Conservation (phyloP, 345 rosid genomes). For the Mercurialis annua region DNA sequence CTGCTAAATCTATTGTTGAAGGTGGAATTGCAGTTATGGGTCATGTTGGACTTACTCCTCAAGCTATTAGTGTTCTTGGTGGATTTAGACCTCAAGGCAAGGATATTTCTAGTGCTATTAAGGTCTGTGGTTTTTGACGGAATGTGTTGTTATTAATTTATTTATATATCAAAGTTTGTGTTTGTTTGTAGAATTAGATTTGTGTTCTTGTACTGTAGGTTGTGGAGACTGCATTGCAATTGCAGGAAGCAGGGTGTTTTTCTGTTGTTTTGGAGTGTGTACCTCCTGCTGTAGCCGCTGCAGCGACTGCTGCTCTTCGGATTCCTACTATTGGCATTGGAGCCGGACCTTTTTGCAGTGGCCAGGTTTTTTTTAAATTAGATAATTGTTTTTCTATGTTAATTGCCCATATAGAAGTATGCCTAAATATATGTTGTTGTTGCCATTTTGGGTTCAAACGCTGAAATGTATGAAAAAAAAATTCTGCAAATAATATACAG, state of each 20-base stretch:
- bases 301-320: slow-evolving; percentile 72
- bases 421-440: neutral
- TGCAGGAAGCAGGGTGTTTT: slow-evolving; percentile 93
- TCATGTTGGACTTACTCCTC: slow-evolving; percentile 94
- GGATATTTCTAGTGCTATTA: slow-evolving; percentile 69
- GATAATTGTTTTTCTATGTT: neutral
- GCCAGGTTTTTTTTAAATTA: slow-evolving; percentile 67
- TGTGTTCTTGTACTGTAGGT: slow-evolving; percentile 43
- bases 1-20: slow-evolving; percentile 84
- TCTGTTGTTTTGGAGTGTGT: slow-evolving; percentile 91
- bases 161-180: neutral
- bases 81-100: slow-evolving; percentile 95
- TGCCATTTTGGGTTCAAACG: neutral
- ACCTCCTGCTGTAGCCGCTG: slow-evolving; percentile 89
- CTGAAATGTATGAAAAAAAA: neutral
- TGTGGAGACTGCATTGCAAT: slow-evolving; percentile 88
- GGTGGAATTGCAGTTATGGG: slow-evolving; percentile 96
- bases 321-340: slow-evolving; percentile 98
- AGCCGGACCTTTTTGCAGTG: slow-evolving; percentile 93
- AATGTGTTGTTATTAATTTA: neutral
- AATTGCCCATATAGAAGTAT: neutral
- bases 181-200: slow-evolving; percentile 5
- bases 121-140: slow-evolving; percentile 37
- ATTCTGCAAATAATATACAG: neutral
- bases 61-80: slow-evolving; percentile 95